Conservation (phyloP, 139 green algal species). For the Chlorella ohadii region DNA sequence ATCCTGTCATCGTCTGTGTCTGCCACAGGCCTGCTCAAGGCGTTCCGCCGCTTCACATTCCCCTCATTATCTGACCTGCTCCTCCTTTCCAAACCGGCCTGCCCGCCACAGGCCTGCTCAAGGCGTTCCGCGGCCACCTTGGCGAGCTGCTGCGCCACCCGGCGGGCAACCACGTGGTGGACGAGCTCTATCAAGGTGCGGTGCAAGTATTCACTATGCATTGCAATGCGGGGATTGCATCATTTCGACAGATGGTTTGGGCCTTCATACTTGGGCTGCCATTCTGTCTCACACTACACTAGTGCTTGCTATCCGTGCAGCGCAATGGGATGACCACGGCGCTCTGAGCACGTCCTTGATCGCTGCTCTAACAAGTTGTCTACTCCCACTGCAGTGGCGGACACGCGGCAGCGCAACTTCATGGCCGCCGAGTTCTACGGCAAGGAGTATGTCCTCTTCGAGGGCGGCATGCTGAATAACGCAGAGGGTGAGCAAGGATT, state of each 20-base stretch:
- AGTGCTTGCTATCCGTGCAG: no score
- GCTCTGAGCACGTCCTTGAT: no score
- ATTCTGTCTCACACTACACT: no score
- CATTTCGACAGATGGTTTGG: not conserved
- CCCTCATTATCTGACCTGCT: not conserved
- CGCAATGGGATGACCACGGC: no score
- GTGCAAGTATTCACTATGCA: no score
- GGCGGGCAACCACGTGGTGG: conserved; percentile 78
- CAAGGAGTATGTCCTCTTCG: conserved; percentile 82
- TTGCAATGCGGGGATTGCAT: no score
- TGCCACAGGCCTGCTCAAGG: conserved; percentile 65
- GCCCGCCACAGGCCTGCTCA: conserved; percentile 63
- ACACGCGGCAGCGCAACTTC: conserved; percentile 59
- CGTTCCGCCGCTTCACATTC: conserved; percentile 79
- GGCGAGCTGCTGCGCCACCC: conserved; percentile 86
- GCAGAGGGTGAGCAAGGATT: not conserved
- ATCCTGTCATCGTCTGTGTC: no score
- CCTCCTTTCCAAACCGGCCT: no score
- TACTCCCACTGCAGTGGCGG: conserved; percentile 43
- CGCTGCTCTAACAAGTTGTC: no score
- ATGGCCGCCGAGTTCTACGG: conserved; percentile 64
- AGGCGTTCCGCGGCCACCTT: conserved; percentile 74
- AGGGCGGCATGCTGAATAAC: conserved; percentile 48
- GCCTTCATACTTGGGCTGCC: not conserved
- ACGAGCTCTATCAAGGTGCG: conserved; percentile 55